Base-by-base conservation (phyloP, 164 flowering plant species). In the Nymphaea colorata region DNA sequence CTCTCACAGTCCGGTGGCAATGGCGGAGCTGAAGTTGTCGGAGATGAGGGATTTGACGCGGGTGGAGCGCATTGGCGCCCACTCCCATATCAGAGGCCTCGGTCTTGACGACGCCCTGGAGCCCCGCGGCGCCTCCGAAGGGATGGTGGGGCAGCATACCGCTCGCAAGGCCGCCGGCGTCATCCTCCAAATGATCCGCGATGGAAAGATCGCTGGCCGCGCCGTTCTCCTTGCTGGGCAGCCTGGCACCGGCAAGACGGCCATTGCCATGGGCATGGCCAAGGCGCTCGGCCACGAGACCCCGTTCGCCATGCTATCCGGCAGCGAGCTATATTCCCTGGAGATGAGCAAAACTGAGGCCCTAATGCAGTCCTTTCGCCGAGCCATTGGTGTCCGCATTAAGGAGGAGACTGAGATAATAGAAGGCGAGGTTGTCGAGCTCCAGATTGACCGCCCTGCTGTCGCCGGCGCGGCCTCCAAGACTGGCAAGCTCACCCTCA, bases 201-300 rank as follows among this genome's bases (percentile, higher is more conserved):
- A 88, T 3, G 96, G 98, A 0, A 86, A 84, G 70, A 91, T 94
- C 42, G 98, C 96, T 16, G 96, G 99, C n/a, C 82, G 93, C 7
- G 98, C 86, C 0, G 82, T 94, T 15, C 89, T 94, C 44, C 74
- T 91, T 1, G 98, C 98, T 0, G 98, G 99, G 4, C 93, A 91
- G 70, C 99, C 98, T 0, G 98, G 97, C 2, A 91, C 96, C 0
- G 98, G 99, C 2, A 91, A 91, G 77, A 91, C 96, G 18, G 97
- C 94, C 66, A 91, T 91, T 8, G 96, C 97, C 66, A 88, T 91
- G 95, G 99, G 96, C n/a, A 80, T 91, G 77, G 96, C 99, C 3
- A 88, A 94, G 68, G 87, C 97, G 3, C 80, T 94, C 1, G 96
- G 99, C 4, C 81, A 77, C 4, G 93, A 91, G 67, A 91, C 96